phyloP scores from a whole-genome alignment of 441 rosid species.

The Corymbia citriodora region DNA sequence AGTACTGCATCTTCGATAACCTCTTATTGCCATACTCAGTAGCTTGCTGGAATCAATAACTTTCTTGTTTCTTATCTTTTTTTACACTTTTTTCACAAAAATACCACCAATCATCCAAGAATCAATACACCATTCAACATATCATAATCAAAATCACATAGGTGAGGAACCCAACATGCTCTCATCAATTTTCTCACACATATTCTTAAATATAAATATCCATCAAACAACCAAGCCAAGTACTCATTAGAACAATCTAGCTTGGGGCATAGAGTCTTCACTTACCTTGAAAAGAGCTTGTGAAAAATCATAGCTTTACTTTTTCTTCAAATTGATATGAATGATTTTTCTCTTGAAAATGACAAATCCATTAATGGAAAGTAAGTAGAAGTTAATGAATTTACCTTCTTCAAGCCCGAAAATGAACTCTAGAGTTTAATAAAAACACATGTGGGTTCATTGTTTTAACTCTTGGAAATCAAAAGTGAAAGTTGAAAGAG shows the following conservation, averaged over 20 bases:
- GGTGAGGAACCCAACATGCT: neutral
- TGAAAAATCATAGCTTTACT: neutral
- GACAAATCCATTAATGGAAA: neutral
- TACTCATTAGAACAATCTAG: neutral
- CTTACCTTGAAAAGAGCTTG: neutral
- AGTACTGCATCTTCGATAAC: no score
- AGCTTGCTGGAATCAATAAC: neutral
- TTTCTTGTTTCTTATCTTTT: no score
- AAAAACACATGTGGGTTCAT: neutral
- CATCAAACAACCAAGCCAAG: neutral
- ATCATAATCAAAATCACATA: neutral
- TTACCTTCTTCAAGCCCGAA: neutral
- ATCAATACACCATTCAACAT: neutral
- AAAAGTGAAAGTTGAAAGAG: neutral
- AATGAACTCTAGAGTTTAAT: neutral
- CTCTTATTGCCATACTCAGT: neutral
- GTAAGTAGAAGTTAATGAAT: no score
- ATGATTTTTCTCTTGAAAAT: neutral
- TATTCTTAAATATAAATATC: neutral
- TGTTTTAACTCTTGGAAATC: neutral
- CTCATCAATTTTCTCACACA: neutral
- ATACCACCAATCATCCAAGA: neutral
- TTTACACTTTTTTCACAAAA: neutral
- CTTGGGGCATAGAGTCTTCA: neutral
- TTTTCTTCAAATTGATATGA: neutral